Base-by-base conservation (phyloP, 345 rosid genomes). In the Lepidium aucheri region DNA sequence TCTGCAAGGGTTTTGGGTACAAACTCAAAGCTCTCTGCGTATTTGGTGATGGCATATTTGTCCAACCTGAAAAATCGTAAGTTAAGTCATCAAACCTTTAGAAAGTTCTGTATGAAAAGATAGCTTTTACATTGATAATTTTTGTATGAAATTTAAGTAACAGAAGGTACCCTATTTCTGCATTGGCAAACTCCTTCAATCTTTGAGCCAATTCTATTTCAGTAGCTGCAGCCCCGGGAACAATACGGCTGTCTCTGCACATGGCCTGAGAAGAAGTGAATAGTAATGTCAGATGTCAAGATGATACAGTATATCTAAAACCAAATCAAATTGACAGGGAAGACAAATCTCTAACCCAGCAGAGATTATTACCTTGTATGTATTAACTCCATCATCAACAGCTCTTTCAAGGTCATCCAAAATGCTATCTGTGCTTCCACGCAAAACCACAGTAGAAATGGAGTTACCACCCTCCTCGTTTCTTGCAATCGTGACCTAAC, bases 321-420 rank as follows among this genome's bases (percentile, higher is more conserved):
- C 40, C 11, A 17, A 50, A 44, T 12, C 69, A 44, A 45, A 40
- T 14, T 33, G 50, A 55, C 6, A 52, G 14, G 22, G 32, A 5
- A 54, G 34, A 40, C 20, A 6, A n/a, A 18, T 24, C 6, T 28
- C 4, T 9, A 30, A 28, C 33, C 42, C 16, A 43, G 57, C 9
- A 76, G 42, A 70, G 32, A 28, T 28, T 64, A 60, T 53, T 65
- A 95, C 99, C 96, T 91, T 95, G 76, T 91, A 95, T 16, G 96
- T 91, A 47, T 95, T 95, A 52, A 95, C 99, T 77, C 99, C 99
- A 75, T 95, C 99, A 52, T 95, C 99, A 70, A 95, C 91, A 30
- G 99, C 99, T 84, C 98, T 85, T 81, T 95, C 99, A 76, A 91
- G 98, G 74, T 95, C 98, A 65, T 95, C 99, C 66, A 95, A 77